Conservation (phyloP, 441 rosid genomes). For the Populus hybrid region DNA sequence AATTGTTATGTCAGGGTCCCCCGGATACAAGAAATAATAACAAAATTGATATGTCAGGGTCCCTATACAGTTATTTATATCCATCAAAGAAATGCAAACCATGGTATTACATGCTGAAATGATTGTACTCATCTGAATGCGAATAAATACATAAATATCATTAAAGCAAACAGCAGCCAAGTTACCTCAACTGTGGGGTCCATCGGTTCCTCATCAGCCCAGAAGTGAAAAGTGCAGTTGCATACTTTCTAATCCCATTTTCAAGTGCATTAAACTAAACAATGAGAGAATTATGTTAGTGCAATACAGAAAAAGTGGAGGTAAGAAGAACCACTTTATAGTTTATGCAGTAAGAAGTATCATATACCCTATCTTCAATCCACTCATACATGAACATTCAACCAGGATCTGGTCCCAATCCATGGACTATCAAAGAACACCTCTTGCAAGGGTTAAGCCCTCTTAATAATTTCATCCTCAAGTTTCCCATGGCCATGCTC, state of each 20-base stretch:
- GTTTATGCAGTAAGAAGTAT: slow-evolving; percentile 15
- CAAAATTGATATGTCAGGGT: too few relatives aligned
- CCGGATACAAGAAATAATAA: too few relatives aligned
- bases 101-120: not conserved
- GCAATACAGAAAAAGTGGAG: slow-evolving; percentile 12
- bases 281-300: slow-evolving; percentile 14
- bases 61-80: too few relatives aligned
- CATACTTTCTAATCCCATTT: slow-evolving; percentile 55
- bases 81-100: not conserved
- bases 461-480: slow-evolving; percentile 78
- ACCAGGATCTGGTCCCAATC: slow-evolving; percentile 66
- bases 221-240: slow-evolving; percentile 55
- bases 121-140: not conserved
- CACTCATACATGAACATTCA: slow-evolving; percentile 90
- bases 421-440: slow-evolving; percentile 63
- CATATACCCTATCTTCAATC: slow-evolving; percentile 73
- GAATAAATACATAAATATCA: not conserved
- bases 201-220: slow-evolving; percentile 64
- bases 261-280: slow-evolving; percentile 72
- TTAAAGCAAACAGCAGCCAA: slow-evolving; percentile 6
- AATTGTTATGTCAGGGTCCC: too few relatives aligned
- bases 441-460: slow-evolving; percentile 53
- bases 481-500: slow-evolving; percentile 32
- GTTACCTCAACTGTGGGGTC: slow-evolving; percentile 89
- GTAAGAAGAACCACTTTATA: slow-evolving; percentile 12